A percentile compares a stretch with the other conserved stretches of the same genome.
Conservation (phyloP, 768 basidiomycete genomes). For the Tubosaeta brunneosetosa region DNA sequence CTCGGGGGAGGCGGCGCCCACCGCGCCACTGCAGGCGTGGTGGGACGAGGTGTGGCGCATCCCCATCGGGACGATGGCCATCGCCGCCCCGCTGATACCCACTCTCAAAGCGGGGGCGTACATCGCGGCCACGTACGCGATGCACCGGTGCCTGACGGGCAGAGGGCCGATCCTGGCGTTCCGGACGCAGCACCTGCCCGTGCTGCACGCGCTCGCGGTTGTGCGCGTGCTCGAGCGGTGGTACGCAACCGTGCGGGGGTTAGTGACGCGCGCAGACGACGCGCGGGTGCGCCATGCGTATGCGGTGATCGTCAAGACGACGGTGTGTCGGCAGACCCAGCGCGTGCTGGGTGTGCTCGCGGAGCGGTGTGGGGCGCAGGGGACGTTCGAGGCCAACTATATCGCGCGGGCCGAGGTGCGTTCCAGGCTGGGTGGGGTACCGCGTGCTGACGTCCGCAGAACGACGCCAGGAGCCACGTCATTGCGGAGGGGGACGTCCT, state of each 20-base stretch:
- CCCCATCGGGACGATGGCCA: constrained; percentile 49
- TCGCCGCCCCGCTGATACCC: constrained; percentile 47
- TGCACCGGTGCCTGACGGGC: constrained; percentile 44
- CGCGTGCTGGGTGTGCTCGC: constrained; percentile 45
- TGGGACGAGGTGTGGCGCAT: constrained; percentile 55
- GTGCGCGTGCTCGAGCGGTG: no score
- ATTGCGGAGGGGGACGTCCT: constrained; percentile 55
- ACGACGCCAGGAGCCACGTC: constrained; percentile 46
- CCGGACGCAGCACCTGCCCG: constrained; percentile 61
- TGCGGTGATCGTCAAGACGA: constrained; percentile 53
- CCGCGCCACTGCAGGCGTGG: constrained; percentile 45
- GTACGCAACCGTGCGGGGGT: no score
- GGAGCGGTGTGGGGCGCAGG: constrained; percentile 64
- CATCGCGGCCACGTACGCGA: constrained; percentile 49
- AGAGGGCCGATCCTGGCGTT: constrained; percentile 52
- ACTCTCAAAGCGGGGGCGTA: constrained; percentile 50
- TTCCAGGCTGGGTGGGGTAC: constrained; percentile 1
- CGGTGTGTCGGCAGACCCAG: constrained; percentile 50
- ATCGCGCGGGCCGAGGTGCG: constrained; percentile 51
- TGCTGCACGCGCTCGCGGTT: constrained; percentile 49
- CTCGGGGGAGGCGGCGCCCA: constrained; percentile 19
- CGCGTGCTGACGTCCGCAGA: neutral
- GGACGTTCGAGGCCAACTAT: constrained; percentile 60
- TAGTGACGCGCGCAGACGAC: no score
- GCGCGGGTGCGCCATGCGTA: no score